A percentile compares a stretch with the other conserved stretches of the same genome.
Evolutionary conservation across 2,329 filamentous ascomycete genomes (phyloP).

Genomic region (Penicillium corylophilum): DNA sequence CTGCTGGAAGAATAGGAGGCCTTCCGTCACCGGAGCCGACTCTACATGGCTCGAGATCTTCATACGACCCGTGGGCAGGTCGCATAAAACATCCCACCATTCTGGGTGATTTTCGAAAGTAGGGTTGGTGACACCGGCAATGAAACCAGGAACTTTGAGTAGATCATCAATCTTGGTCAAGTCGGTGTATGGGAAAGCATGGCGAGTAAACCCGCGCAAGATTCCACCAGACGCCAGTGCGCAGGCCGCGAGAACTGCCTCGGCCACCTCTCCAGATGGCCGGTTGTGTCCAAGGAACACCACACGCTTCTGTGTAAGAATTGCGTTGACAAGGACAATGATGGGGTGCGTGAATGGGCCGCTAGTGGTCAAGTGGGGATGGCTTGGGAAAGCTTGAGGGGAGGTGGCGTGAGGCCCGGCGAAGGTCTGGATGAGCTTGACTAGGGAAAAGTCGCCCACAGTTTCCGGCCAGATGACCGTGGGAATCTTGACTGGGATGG

Average conservation of each 20-base stretch:
- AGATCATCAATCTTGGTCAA: conserved; percentile 96
- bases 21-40: conserved; percentile 75
- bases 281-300: conserved; percentile 95
- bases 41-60: conserved; percentile 93
- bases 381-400: conserved; percentile 79
- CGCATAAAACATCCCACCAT: conserved; percentile 98
- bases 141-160: conserved; percentile 93
- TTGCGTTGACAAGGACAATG: conserved; percentile 88
- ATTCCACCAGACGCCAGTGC: conserved; percentile 88
- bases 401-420: conserved; percentile 77
- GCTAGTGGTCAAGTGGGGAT: conserved; percentile 90
- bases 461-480: conserved; percentile 92
- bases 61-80: conserved; percentile 86
- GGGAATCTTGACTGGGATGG: conserved; percentile 94
- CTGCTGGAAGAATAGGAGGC: conserved; percentile 82
- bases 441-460: conserved; percentile 93
- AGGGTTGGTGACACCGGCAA: conserved; percentile 95
- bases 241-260: conserved; percentile 97
- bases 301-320: conserved; percentile 92
- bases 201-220: conserved; percentile 88
- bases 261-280: conserved; percentile 91
- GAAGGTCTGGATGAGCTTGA: conserved; percentile 96
- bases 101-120: conserved; percentile 92
- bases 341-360: conserved; percentile 89
- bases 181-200: conserved; percentile 97